Evolutionary conservation across 305 asterid species (phyloP), one percentile per base, ranked within the genome.

Genomic region (Euphrasia arctica): DNA sequence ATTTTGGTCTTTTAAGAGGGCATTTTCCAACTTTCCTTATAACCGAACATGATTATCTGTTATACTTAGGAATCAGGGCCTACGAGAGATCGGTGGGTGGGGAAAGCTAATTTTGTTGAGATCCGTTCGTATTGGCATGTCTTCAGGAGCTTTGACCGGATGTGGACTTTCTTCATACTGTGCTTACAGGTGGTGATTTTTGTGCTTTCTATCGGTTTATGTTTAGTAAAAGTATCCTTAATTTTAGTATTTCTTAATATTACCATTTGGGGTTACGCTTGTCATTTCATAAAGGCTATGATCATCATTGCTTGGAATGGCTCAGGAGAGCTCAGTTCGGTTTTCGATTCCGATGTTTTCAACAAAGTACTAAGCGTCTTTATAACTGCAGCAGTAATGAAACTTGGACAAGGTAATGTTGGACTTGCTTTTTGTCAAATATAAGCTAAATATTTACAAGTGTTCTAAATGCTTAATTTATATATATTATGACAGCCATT

Each of bases 271-370:
- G 29, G 42, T 61, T 60, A 65, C 54, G 1, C 32, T 70, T 31
- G 65, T 65, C 63, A 60, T 77, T 6, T 45, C 68, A 9, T 77
- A 54, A 64, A 89, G 97, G 91, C 86, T 61, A 85, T 89, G 97
- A 80, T 87, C 61, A 87, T 89, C 67, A 55, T 87, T 70, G 95
- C 95, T 75, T 87, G 97, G 95, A 85, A 81, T 70, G 95, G 89
- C 67, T 71, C 88, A 9, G 95, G 95, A 51, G 75, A 80, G 50
- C 83, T 77, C 58, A 85, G 85, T 70, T 36, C 81, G 36, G 77
- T 85, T 29, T 83, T 83, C 64, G 78, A 74, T 58, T 42, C 76
- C 68, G 58, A 60, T 54, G 89, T 84, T 64, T 85, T 89, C 84
- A 85, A 81, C 81, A 78, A 83, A 83, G 95, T 89, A 34, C 76